Evolutionary conservation across 768 basidiomycete species (phyloP).

Genomic region (Lentinula sp.): DNA sequence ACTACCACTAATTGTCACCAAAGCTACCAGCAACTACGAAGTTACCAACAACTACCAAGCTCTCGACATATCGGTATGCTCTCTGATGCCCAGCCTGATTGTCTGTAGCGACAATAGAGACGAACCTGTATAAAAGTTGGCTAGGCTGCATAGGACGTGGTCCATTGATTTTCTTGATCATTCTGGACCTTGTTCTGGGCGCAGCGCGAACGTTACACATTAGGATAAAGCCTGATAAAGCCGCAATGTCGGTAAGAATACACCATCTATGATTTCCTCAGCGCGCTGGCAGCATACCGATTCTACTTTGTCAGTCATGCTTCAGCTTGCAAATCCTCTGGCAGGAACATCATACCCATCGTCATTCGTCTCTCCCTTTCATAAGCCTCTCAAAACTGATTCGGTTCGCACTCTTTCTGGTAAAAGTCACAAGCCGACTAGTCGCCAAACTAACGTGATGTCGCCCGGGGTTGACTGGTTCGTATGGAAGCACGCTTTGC

Average conservation of each 20-base stretch:
- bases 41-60: no score
- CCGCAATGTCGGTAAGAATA: not conserved
- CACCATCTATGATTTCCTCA: not conserved
- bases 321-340: not conserved
- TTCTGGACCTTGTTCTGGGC: not conserved
- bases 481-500: not conserved
- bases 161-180: not conserved
- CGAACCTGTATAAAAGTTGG: not conserved
- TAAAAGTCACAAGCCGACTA: not conserved
- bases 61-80: no score
- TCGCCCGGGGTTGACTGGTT: not conserved
- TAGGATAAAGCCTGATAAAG: not conserved
- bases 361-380: not conserved
- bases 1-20: no score
- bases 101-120: no score
- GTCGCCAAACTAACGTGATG: not conserved
- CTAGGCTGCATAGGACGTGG: not conserved
- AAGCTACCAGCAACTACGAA: no score
- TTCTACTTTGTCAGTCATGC: not conserved
- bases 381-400: not conserved
- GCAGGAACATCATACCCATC: not conserved
- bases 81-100: no score
- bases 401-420: not conserved
- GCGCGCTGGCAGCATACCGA: not conserved
- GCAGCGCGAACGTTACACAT: not conserved